These are phyloP conservation scores for Comarum palustre DNA, from an alignment of 306 rosid species.

Conservation along the genomic window DNA sequence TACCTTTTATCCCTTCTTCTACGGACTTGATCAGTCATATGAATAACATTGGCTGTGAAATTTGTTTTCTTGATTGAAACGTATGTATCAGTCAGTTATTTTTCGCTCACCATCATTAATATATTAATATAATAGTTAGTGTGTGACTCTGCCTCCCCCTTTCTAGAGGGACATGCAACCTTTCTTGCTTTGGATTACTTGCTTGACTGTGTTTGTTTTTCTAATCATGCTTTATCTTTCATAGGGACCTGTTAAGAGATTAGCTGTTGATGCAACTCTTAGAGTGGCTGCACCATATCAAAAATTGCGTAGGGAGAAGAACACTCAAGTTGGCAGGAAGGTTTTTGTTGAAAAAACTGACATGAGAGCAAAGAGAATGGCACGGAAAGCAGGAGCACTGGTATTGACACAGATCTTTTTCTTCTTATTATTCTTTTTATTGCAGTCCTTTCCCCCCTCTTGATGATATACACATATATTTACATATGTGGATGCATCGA, in stretches of 20 bases:
- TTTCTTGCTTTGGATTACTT: not conserved
- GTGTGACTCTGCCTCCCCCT: not conserved
- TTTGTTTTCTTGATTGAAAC: not conserved
- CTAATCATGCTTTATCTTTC: conserved; percentile 18
- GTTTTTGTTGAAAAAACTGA: conserved; percentile 92
- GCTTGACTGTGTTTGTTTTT: conserved; percentile 7
- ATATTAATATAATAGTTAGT: not conserved
- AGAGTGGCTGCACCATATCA: conserved; percentile 99
- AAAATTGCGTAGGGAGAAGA: conserved; percentile 81
- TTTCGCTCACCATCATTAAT: too few species aligned
- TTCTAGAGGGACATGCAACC: not conserved
- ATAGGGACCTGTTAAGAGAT: conserved; percentile 87
- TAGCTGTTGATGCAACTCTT: conserved; percentile 98
- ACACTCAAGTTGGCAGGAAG: conserved; percentile 61
- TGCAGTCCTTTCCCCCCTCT: not conserved
- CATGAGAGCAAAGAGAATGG: conserved; percentile 98
- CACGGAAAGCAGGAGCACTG: conserved; percentile 98
- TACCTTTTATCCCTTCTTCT: not conserved
- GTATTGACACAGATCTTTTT: conserved; percentile 34
- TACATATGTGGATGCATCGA: not conserved
- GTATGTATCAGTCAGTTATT: not conserved
- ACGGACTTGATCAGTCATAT: not conserved
- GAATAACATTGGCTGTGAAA: not conserved
- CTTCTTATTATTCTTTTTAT: conserved; percentile 10
- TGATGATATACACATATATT: not conserved